Conservation (phyloP, 164 flowering plant genomes). For the Santalum album region DNA sequence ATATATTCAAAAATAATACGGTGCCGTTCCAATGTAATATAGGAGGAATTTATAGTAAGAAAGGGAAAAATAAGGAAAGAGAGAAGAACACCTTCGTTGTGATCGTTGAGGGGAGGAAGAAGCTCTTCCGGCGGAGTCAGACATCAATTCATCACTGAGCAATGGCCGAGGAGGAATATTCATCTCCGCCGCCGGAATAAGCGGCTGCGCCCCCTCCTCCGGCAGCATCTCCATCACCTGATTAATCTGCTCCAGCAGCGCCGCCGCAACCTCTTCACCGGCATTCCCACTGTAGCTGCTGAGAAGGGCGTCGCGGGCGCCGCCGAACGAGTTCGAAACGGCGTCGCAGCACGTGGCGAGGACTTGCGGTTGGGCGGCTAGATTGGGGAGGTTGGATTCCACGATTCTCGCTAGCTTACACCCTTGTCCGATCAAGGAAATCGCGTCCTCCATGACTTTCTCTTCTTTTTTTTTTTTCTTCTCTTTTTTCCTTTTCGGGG, state of each 20-base stretch:
- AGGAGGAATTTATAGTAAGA: too few species aligned
- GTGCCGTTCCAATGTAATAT: not conserved
- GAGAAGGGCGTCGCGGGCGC: constrained; percentile 9
- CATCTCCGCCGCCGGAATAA: constrained; percentile 3
- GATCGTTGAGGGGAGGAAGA: constrained; percentile 21
- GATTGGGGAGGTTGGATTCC: constrained; percentile 8
- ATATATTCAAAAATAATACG: not conserved
- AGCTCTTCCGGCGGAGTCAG: too few species aligned
- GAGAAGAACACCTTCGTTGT: constrained; percentile 28
- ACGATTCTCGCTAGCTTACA: constrained; percentile 39
- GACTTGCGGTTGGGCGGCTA: not conserved
- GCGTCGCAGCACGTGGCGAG: constrained; percentile 17
- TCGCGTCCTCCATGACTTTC: too few species aligned
- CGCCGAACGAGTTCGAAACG: constrained; percentile 9
- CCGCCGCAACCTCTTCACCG: too few species aligned
- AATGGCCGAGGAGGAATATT: constrained; percentile 9
- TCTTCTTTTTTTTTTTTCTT: too few species aligned
- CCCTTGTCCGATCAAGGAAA: constrained; percentile 28
- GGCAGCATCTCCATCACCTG: not conserved
- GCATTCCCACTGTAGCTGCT: too few species aligned
- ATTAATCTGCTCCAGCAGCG: not conserved
- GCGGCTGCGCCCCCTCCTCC: not conserved
- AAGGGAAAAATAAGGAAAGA: too few species aligned
- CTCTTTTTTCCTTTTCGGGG: too few species aligned
- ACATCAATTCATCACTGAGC: too few species aligned